These are phyloP conservation scores for Cucurbita argyrosperma DNA, from an alignment of 306 rosid genomes.

Conservation along the genomic window DNA sequence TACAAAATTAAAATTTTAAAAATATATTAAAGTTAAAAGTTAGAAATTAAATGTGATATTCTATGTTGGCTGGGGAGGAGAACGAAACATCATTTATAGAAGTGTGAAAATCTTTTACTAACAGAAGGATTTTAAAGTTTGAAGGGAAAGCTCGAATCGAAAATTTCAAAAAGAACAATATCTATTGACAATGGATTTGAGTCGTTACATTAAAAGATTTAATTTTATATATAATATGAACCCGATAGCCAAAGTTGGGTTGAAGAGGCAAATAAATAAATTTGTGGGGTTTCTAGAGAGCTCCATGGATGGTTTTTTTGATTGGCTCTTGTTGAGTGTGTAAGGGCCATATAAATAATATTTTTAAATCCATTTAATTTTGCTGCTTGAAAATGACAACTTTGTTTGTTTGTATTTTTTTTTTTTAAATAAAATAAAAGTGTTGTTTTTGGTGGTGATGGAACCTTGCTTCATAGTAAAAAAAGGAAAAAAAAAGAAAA, in stretches of 20 bases:
- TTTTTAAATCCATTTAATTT: constrained; percentile 10
- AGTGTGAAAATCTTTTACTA: too few species aligned
- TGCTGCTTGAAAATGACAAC: constrained; percentile 29
- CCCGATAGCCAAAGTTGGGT: constrained; percentile 15
- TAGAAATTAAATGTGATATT: too few species aligned
- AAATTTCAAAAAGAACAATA: too few species aligned
- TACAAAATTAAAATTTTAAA: too few species aligned
- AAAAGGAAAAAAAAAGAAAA: not conserved
- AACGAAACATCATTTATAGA: too few species aligned
- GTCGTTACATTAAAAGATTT: too few species aligned
- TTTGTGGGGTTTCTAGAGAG: constrained; percentile 21
- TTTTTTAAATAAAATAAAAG: not conserved
- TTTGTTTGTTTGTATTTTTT: not conserved
- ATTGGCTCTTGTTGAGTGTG: constrained; percentile 25
- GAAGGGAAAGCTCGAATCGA: too few species aligned
- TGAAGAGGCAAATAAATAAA: constrained; percentile 28
- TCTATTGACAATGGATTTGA: too few species aligned
- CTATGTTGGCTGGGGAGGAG: too few species aligned
- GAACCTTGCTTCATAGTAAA: not conserved
- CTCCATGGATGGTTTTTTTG: constrained; percentile 28
- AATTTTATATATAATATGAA: too few species aligned
- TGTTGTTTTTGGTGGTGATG: not conserved
- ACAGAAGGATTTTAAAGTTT: too few species aligned
- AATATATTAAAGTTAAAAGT: too few species aligned
- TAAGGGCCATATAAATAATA: constrained; percentile 10